Base-by-base conservation (phyloP, 2,329 filamentous ascomycete genomes). In the Pseudocercospora macadamiae region DNA sequence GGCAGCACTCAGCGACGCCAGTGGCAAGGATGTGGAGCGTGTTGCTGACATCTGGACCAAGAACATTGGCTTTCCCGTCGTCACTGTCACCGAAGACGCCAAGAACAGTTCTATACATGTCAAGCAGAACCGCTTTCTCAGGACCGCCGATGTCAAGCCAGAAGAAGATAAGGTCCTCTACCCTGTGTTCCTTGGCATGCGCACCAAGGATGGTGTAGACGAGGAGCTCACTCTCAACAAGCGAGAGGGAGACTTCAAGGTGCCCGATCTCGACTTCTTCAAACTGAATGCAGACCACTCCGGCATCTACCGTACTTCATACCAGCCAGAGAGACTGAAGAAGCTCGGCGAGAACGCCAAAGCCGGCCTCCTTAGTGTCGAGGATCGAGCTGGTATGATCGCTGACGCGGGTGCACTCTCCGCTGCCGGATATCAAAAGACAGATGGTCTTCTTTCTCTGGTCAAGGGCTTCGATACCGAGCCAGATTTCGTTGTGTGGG, bases 41-140 rank as follows among this genome's bases (percentile, higher is more conserved):
- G 89, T 97, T 57, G 97, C 97, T 88, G 89, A 92, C 55, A 91
- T 93, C 65, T 97, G 93, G 93, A 97, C 93, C 52, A 97, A 96
- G 83, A 89, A 96, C 70, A 89, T 97, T 57, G 93, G 93, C 53
- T 97, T 89, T 77, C 93, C 93, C 0, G 93, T 97, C 36, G 84
- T 97, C 45, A 89, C 89, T 6, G 92, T 97, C 25, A 90, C 89
- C 0, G 90, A 93, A 74, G 85, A 89, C 59, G 81, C 87, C 56
- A 80, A 82, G 23, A 82, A 87, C 48, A 88, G 85, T 60, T 87
- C 87, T 18, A 93, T 97, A 69, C 88, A 88, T 62, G 81, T 97
- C 65, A 95, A 95, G 82, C 93, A 97, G 77, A 97, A 97, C 77
- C 90, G 93, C 53, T 96, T 97, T 83, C 80, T 97, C 63, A 85